Percentiles rank a stretch among this genome's conserved stretches.
phyloP scores from a whole-genome alignment of 2,329 filamentous ascomycete genomes.

The Sporothrix schenckii region DNA sequence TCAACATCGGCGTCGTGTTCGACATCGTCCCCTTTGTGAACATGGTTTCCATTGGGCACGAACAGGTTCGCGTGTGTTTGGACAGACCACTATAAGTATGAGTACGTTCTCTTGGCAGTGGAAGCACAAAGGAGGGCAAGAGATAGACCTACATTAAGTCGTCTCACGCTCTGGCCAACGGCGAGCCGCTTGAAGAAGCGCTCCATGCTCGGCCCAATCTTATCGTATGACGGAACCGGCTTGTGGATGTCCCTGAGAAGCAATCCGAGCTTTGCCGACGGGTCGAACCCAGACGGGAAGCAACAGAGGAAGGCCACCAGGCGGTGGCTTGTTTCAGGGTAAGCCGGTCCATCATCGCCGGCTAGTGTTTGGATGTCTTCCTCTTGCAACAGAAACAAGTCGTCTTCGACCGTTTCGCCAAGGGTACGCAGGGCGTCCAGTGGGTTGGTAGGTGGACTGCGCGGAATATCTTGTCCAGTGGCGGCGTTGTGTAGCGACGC shows the following conservation, averaged over 20 bases:
- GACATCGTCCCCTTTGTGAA: slow-evolving; percentile 43
- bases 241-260: slow-evolving; percentile 54
- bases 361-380: slow-evolving; percentile 33
- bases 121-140: background rate
- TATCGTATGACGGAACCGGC: slow-evolving; percentile 58
- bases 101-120: background rate
- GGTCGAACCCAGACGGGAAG: slow-evolving; percentile 57
- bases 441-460: slow-evolving; percentile 40
- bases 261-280: slow-evolving; percentile 54
- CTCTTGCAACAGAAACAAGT: slow-evolving; percentile 55
- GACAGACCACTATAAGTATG: slow-evolving; percentile 50
- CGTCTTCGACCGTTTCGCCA: slow-evolving; percentile 57
- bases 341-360: slow-evolving; percentile 37
- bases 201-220: slow-evolving; percentile 60
- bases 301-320: slow-evolving; percentile 56
- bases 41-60: slow-evolving; percentile 46
- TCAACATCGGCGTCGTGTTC: slow-evolving; percentile 46
- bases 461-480: slow-evolving; percentile 43
- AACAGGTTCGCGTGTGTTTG: slow-evolving; percentile 51
- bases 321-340: slow-evolving; percentile 42
- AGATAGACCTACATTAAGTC: slow-evolving; percentile 52
- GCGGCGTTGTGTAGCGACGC: slow-evolving; percentile 44
- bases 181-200: slow-evolving; percentile 54
- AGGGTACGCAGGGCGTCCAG: slow-evolving; percentile 36
- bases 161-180: slow-evolving; percentile 53